Evolutionary conservation across 768 basidiomycete genomes (phyloP).

Genomic region (Amanita pallidorosea): DNA sequence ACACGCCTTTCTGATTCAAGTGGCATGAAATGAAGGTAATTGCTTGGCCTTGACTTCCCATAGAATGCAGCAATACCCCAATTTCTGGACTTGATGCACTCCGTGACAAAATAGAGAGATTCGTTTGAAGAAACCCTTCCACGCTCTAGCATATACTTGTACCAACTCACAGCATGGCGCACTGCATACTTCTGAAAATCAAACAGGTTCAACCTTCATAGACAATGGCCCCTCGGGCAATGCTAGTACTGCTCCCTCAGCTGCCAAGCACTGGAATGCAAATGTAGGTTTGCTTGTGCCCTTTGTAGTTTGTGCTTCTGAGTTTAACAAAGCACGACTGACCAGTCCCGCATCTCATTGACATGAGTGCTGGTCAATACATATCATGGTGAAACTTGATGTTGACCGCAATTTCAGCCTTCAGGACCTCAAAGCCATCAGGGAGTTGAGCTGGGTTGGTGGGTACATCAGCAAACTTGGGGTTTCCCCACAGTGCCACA

Average conservation of each 20-base stretch:
- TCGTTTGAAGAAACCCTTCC: conserved; percentile 7
- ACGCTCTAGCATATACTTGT: conserved; percentile 7
- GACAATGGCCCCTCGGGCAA: conserved; percentile 9
- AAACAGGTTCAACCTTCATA: conserved; percentile 2
- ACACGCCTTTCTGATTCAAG: no score
- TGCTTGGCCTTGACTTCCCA: neutral
- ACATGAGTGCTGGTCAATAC: no score
- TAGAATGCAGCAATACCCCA: conserved; percentile 5
- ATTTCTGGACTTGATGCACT: conserved; percentile 9
- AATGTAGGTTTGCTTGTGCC: no score
- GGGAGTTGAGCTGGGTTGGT: neutral
- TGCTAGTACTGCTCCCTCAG: conserved; percentile 10
- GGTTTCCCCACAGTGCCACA: no score
- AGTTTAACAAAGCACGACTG: no score
- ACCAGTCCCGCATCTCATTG: no score
- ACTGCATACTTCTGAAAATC: conserved; percentile 7
- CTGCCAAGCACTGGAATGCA: neutral
- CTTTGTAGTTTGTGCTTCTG: no score
- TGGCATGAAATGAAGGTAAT: neutral
- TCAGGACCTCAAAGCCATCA: neutral
- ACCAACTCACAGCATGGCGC: conserved; percentile 10
- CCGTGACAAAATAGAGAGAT: conserved; percentile 1
- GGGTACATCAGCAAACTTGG: no score
- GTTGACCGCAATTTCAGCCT: no score
- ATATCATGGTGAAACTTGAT: no score